Base-by-base conservation (phyloP, 208 protist genomes). In the Trypanosoma grayi region DNA sequence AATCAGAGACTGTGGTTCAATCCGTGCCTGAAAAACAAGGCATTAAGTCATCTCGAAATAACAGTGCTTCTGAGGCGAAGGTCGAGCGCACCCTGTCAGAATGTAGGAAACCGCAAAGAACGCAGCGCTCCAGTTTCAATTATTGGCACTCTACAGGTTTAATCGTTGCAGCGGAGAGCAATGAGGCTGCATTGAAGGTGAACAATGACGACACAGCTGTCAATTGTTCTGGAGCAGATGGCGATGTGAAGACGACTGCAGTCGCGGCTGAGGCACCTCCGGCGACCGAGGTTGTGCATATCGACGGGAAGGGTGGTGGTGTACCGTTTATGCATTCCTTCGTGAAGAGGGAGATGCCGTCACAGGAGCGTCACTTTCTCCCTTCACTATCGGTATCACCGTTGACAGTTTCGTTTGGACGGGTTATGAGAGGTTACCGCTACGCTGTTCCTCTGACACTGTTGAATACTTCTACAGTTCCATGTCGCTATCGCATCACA, bases 381-480 rank as follows among this genome's bases (percentile, higher is more conserved):
- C 71, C 76, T 0, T 11, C 34, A 24, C 37, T 82, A 0, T 24
- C 50, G 4, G 63, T 75, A 5, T 48, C 55, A 16, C 70, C 73
- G 2, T 20, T 5, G 33, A 43, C 50, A 27, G 52, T 90, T 24
- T 52, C 68, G 7, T 87, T 94, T 57, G 88, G 88, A 24, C 63
- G 53, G 9, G 63, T 94, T 11, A 47, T 66, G 5, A 25, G 40
- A 2, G 77, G 76, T 5, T 70, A 73, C 5, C 76, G 73, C 34
- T 94, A 90, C 63, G 64, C 65, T 4, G 43, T 77, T 37, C 57
- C 60, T 5, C 41, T 90, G 13, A 47, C 46, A 25, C 24, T 94
- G 16, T 89, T 80, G 0, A 94, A 94, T 74, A 76, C 71, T 11
- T 89, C 82, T 2, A 90, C 73, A 10, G 82, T 90, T 24, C 84